Evolutionary conservation across 2,329 filamentous ascomycete genomes (phyloP), one percentile per base, ranked within the genome.

Genomic region (Aaosphaeria arxii): DNA sequence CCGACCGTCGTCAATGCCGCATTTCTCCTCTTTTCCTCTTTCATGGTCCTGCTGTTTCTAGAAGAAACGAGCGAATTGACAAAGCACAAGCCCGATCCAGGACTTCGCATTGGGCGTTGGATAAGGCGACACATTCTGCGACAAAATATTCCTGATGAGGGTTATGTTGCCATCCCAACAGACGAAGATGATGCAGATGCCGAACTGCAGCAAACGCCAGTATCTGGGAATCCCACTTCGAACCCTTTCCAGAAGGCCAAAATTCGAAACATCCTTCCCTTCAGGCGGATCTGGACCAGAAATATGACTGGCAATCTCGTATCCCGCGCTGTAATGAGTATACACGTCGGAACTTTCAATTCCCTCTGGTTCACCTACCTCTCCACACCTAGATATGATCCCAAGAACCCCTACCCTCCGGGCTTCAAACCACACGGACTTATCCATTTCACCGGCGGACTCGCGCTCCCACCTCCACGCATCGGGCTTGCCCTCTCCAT

Each of bases 1-100:
- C 87, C 87, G 0, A 88, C 87, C 58, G 67, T 89, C 0, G 72
- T 88, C 43, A 88, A 83, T 58, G 83, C 82, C 1, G 51, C 77
- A 0, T 83, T 86, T 48, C 76, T 89, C 7, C 64, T 81, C 3
- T 59, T 73, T 1, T 81, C 83, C 0, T 76, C 80, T 0, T 43
- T 79, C 4, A 71, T 77, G 2, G 77, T 87, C 2, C 73, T 86
- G 47, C 73, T 89, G 28, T 85, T 83, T 9, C 74, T 89, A 1
- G 84, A 89, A 64, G 86, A 89, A 53, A 77, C 75, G 0, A 65
- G 71, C 41, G 73, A 77, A 35, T 55, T 69, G 4, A 56, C 70
- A 44, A 69, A 64, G 49, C 63, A 71, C 36, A 71, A 67, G 42
- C 61, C 63, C 2, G 76, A 78, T 44, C 66, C 57, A 24, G 73